Evolutionary conservation across 1,284 basidiomycete species (phyloP), one percentile per base, ranked within the genome.

Genomic region (Ustilago xerochloae): DNA sequence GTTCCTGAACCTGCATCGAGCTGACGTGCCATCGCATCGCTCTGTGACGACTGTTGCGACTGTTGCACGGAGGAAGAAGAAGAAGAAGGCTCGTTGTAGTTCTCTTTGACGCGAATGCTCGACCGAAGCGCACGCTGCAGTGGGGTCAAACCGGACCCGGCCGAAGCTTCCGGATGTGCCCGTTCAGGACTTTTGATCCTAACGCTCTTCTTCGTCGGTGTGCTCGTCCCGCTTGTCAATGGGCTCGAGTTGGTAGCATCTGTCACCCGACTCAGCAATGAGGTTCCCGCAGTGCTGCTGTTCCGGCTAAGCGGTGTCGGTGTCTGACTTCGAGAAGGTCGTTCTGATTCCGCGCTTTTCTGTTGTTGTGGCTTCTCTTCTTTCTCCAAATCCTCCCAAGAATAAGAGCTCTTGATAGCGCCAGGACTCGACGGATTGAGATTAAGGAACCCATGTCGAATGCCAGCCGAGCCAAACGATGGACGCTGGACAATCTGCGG

Each of bases 361-460:
- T 38, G 28, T n/a, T 43, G n/a, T 32, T 24, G 9, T 7, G 22
- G 35, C 39, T 50, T 59, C 7, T 69, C 32, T 16, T 74, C 71
- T 48, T 50, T 61, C 36, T 63, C 71, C 28, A 69, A 54, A 33
- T 71, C 64, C 48, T 78, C 78, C 60, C 64, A 59, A 6, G 73
- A 66, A 38, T 78, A 76, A 24, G 51, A 63, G 60, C 66, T 75
- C 28, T 65, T 63, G 54, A 73, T 70, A 1, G 78, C 76, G 6
- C 63, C 78, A 2, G 75, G 77, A 41, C 75, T 79, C 38, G 64
- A 66, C 13, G 69, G 77, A 26, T 77, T 79, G 35, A 77, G 67
- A 26, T 75, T 73, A 53, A 77, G 58, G 51, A 77, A 78, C 22
- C 76, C 76, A n/a, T 65, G 69, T 22, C 70, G 63, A 33, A 76